Evolutionary conservation across 1,284 basidiomycete genomes (phyloP).

Genomic region (Apiotrichum porosum): DNA sequence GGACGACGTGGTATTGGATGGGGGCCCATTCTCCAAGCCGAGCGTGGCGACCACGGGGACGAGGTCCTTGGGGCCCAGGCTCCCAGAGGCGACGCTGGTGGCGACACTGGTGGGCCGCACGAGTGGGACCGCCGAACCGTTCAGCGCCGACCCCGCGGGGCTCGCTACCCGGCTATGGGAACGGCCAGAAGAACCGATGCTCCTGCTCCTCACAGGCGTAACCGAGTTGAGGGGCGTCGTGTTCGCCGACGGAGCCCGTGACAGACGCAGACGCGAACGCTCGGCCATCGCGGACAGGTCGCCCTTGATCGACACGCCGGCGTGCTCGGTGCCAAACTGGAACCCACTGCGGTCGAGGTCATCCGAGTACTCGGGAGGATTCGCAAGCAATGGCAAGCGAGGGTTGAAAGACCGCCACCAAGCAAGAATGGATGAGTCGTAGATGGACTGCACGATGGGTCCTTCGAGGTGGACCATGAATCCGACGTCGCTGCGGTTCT

Average conservation of each 20-base stretch:
- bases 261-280: conserved; percentile 14
- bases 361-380: conserved; percentile 12
- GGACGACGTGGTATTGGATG: too few species aligned
- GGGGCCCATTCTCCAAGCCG: too few species aligned
- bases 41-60: too few species aligned
- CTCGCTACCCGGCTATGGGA: too few species aligned
- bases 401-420: conserved; percentile 59
- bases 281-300: conserved; percentile 7
- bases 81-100: too few species aligned
- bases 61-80: too few species aligned
- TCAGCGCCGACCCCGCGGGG: too few species aligned
- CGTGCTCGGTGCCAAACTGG: conserved; percentile 21
- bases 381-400: conserved; percentile 53
- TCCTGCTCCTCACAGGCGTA: not conserved
- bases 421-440: conserved; percentile 63
- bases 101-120: too few species aligned
- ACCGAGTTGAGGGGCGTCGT: not conserved
- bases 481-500: conserved; percentile 55
- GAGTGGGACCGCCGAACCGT: too few species aligned
- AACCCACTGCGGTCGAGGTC: conserved; percentile 4
- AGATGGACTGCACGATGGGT: conserved; percentile 63
- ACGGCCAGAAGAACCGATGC: too few species aligned
- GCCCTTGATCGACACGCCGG: not conserved
- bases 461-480: conserved; percentile 64
- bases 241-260: too few species aligned